Evolutionary conservation across 352 stramenopile species (phyloP).

Genomic region (Globisporangium canariense): DNA sequence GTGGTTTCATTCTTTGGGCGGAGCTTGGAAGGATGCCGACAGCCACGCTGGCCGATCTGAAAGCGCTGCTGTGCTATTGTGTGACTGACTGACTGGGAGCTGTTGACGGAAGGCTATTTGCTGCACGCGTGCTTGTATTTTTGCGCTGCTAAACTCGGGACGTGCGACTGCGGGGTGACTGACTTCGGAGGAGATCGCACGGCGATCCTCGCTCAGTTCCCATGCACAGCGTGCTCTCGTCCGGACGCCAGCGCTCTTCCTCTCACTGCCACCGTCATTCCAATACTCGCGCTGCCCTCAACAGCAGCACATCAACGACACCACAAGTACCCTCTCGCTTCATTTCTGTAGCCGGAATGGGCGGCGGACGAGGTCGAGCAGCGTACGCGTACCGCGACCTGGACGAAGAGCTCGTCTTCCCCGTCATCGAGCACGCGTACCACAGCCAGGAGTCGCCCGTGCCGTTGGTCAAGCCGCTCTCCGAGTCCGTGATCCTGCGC

Average conservation of each 20-base stretch:
- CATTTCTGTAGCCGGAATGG: constrained; percentile 9
- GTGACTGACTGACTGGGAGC: background rate
- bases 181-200: background rate
- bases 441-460: constrained; percentile 18
- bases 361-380: constrained; percentile 10
- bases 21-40: background rate
- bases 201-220: background rate
- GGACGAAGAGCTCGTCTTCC: constrained; percentile 17
- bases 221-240: background rate
- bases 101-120: background rate
- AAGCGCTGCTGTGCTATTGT: background rate
- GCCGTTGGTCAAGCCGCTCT: constrained; percentile 1
- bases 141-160: background rate
- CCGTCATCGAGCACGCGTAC: constrained; percentile 11
- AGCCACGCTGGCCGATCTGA: background rate
- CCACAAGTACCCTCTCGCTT: background rate
- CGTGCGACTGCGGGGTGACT: background rate
- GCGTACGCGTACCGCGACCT: constrained; percentile 18
- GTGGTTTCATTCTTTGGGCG: background rate
- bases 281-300: background rate
- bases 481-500: constrained; percentile 16
- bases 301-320: background rate
- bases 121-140: background rate
- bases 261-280: background rate
- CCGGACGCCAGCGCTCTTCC: background rate